Percentiles rank a stretch among this genome's conserved stretches.
phyloP scores from a whole-genome alignment of 1,284 basidiomycete genomes.

The Sanghuangporus baumii region DNA sequence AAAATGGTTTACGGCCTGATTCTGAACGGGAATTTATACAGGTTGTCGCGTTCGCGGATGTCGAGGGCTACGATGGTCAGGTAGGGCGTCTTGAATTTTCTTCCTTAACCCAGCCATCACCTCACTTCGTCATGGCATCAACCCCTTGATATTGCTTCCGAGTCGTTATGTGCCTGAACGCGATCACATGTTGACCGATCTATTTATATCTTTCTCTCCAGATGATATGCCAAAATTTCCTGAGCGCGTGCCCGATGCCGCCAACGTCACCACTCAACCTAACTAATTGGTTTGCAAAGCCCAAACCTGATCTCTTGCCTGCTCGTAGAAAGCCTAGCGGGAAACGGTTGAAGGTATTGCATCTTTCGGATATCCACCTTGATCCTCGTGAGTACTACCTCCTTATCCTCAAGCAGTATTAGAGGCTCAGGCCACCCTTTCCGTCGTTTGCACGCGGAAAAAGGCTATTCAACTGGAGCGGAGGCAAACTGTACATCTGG shows the following conservation, averaged over 20 bases:
- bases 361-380: slow-evolving; percentile 74
- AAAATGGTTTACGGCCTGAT: neutral
- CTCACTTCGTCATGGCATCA: neutral
- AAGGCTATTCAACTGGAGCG: slow-evolving; percentile 64
- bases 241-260: slow-evolving; percentile 45
- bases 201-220: slow-evolving; percentile 20
- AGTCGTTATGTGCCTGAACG: slow-evolving; percentile 11
- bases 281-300: slow-evolving; percentile 54
- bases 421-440: neutral
- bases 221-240: slow-evolving; percentile 52
- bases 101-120: slow-evolving; percentile 22
- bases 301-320: slow-evolving; percentile 63
- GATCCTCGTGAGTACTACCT: slow-evolving; percentile 49
- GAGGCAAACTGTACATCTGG: slow-evolving; percentile 73
- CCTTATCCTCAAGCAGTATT: neutral
- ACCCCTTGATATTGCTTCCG: neutral
- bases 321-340: slow-evolving; percentile 50
- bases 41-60: slow-evolving; percentile 59
- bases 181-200: neutral
- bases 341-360: slow-evolving; percentile 64
- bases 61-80: slow-evolving; percentile 65
- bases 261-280: slow-evolving; percentile 47
- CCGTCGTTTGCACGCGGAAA: neutral
- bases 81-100: slow-evolving; percentile 28
- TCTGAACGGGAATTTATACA: slow-evolving; percentile 31